phyloP scores from a whole-genome alignment of 345 rosid species.

The Melastoma malabathricum region DNA sequence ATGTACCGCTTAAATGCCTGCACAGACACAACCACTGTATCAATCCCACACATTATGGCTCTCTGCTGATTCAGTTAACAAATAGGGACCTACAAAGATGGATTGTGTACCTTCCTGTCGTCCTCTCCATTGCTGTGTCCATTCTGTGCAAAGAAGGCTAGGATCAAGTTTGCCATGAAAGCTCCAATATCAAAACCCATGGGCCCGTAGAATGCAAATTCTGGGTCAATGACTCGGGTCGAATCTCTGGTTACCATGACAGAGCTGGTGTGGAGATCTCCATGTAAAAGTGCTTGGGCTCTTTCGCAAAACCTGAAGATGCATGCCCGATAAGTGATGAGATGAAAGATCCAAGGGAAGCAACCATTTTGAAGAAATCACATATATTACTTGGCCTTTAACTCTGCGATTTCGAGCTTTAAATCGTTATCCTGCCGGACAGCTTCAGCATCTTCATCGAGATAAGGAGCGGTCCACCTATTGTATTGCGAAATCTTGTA shows the following conservation, averaged over 20 bases:
- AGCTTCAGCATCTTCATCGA: slow-evolving; percentile 71
- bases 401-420: slow-evolving; percentile 73
- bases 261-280: slow-evolving; percentile 94
- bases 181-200: slow-evolving; percentile 96
- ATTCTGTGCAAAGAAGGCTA: slow-evolving; percentile 88
- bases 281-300: slow-evolving; percentile 82
- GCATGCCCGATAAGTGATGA: slow-evolving; percentile 5
- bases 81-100: background rate
- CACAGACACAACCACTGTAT: background rate
- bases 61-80: too few species aligned
- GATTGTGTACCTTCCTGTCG: slow-evolving; percentile 46
- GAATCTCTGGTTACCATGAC: slow-evolving; percentile 82
- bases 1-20: slow-evolving; percentile 75
- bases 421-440: slow-evolving; percentile 53
- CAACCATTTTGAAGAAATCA: background rate
- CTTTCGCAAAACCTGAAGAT: slow-evolving; percentile 81
- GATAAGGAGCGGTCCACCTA: slow-evolving; percentile 74
- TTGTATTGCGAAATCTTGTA: slow-evolving; percentile 65
- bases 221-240: slow-evolving; percentile 89
- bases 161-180: slow-evolving; percentile 71
- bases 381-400: slow-evolving; percentile 60
- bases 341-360: background rate
- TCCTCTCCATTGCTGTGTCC: slow-evolving; percentile 58
- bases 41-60: too few species aligned
- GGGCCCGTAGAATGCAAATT: slow-evolving; percentile 84